A percentile compares a stretch with the other conserved stretches of the same genome.
These are phyloP conservation scores for Adansonia grandidieri DNA, from an alignment of 441 rosid genomes.

Conservation along the genomic window DNA sequence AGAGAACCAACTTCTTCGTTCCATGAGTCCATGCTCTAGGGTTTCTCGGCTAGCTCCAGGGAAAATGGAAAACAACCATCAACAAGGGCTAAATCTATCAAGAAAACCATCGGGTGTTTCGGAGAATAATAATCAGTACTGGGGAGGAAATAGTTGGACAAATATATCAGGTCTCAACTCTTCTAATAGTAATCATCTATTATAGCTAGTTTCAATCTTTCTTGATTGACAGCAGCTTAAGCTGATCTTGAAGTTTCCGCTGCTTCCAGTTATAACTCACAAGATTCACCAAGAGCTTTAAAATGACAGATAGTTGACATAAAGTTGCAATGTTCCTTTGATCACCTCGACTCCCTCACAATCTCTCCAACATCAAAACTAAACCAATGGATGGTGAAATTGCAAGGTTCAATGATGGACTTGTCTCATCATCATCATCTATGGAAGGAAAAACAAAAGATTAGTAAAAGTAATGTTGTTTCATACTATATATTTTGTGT, in stretches of 20 bases:
- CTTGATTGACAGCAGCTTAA: background rate
- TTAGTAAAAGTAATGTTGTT: slow-evolving; percentile 8
- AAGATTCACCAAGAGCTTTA: background rate
- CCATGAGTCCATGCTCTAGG: slow-evolving; percentile 32
- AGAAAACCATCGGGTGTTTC: slow-evolving; percentile 38
- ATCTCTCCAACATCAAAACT: background rate
- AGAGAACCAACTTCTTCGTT: slow-evolving; percentile 25
- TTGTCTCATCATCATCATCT: slow-evolving; percentile 5
- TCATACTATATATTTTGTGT: background rate
- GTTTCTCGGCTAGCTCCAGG: slow-evolving; percentile 45
- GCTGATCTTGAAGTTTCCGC: slow-evolving; percentile 12
- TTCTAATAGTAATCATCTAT: slow-evolving; percentile 47
- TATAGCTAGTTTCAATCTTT: slow-evolving; percentile 21
- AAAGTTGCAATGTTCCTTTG: background rate
- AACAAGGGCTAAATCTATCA: slow-evolving; percentile 40
- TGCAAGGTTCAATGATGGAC: background rate
- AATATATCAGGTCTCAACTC: slow-evolving; percentile 51
- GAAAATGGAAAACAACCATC: slow-evolving; percentile 52
- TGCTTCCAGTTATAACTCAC: background rate
- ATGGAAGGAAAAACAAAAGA: slow-evolving; percentile 1
- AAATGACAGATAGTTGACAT: background rate
- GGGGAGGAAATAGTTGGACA: slow-evolving; percentile 51
- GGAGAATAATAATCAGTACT: slow-evolving; percentile 38
- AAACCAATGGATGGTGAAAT: background rate
- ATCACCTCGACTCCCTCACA: slow-evolving; percentile 3